Evolutionary conservation across 306 rosid species (phyloP).

Genomic region (Abrus precatorius): DNA sequence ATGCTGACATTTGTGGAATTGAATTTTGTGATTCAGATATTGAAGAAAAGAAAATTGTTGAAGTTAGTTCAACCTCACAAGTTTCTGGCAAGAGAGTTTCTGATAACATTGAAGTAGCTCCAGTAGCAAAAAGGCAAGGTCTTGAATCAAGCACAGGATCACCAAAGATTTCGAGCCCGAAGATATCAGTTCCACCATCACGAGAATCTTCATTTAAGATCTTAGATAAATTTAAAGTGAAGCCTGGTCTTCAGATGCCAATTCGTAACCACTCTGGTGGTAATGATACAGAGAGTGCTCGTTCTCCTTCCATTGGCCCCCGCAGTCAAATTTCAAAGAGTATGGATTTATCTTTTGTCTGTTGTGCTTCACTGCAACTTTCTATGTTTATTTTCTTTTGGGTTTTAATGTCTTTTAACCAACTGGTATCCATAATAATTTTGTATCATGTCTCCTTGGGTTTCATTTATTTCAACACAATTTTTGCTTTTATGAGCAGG

Average conservation of each 20-base stretch:
- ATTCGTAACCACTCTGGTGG: conserved; percentile 56
- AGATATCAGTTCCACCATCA: conserved; percentile 59
- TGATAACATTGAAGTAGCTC: conserved; percentile 71
- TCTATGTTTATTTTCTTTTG: neutral
- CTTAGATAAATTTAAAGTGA: conserved; percentile 70
- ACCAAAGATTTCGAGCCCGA: conserved; percentile 76
- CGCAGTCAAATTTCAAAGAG: conserved; percentile 65
- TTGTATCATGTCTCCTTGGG: conserved; percentile 28
- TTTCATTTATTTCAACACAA: conserved; percentile 41
- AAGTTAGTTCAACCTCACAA: conserved; percentile 58
- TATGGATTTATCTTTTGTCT: conserved; percentile 48
- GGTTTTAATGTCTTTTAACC: conserved; percentile 12
- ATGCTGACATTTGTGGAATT: conserved; percentile 43
- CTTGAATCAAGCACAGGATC: conserved; percentile 72
- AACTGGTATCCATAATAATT: conserved; percentile 31
- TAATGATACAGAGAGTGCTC: conserved; percentile 59
- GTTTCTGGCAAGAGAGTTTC: conserved; percentile 68
- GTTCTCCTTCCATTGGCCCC: conserved; percentile 60
- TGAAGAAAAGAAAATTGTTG: conserved; percentile 58
- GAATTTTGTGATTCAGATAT: conserved; percentile 55
- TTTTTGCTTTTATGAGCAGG: conserved; percentile 62
- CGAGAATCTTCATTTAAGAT: conserved; percentile 81
- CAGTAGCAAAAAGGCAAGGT: conserved; percentile 76
- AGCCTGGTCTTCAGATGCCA: conserved; percentile 59
- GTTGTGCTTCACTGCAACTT: conserved; percentile 29